phyloP scores from a whole-genome alignment of 2,329 filamentous ascomycete species.

The Trichoderma semiorbis region DNA sequence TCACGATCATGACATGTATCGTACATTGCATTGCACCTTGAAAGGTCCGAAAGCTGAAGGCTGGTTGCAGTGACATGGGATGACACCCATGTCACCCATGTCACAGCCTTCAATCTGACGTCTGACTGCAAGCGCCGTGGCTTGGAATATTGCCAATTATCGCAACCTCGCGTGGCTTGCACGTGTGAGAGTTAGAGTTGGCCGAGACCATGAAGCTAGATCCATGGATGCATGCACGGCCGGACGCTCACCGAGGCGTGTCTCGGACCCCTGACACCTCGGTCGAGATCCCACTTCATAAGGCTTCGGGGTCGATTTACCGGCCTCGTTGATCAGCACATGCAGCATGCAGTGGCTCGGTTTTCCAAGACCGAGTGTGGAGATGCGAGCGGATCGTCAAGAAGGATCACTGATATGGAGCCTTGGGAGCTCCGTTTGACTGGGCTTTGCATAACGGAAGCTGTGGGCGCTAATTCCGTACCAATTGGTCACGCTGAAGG shows the following conservation, averaged over 20 bases:
- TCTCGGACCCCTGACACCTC: not conserved
- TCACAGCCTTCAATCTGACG: not conserved
- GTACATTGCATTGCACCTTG: conserved; percentile 1
- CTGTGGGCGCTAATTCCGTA: not conserved
- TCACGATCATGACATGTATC: not conserved
- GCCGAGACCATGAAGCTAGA: not conserved
- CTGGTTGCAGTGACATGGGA: not conserved
- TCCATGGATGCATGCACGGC: not conserved
- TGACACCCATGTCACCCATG: not conserved
- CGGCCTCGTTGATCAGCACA: not conserved
- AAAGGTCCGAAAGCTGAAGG: not conserved
- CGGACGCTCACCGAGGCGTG: not conserved
- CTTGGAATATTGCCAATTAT: not conserved
- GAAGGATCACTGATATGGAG: not conserved
- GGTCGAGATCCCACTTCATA: not conserved
- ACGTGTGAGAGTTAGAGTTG: not conserved
- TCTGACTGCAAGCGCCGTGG: not conserved
- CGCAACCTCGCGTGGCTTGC: not conserved
- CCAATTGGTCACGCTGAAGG: not conserved
- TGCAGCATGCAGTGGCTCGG: not conserved
- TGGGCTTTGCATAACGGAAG: not conserved
- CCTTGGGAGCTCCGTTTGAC: not conserved
- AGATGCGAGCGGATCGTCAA: conserved; percentile 4
- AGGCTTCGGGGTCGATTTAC: not conserved
- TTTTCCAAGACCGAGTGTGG: conserved; percentile 6